Base-by-base conservation (phyloP, 495 filamentous ascomycete species). In the Penicillium steckii region DNA sequence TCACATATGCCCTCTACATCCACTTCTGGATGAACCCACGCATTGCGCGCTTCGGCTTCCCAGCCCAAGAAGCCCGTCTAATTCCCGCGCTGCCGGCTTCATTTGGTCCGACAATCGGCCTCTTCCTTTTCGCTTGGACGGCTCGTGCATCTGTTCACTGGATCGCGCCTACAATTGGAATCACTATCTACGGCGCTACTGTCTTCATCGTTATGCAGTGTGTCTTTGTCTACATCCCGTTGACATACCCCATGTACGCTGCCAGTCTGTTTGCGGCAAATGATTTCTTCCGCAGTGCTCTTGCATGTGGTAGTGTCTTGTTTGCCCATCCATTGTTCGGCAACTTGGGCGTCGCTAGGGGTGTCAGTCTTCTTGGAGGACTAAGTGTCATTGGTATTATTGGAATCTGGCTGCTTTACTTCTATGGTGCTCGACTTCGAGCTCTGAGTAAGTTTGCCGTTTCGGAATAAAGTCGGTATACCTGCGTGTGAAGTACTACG, bases 111-210 rank as follows among this genome's bases (percentile, higher is more conserved):
- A 60, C 83, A 0, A 73, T 78, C 30, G 85, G 84, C 4, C 70
- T 87, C 0, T 88, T 87, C 70, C 59, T 86, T 30, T 86, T 84
- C 53, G 84, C 69, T 2, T 86, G 83, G 83, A 85, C 85, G 0
- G 68, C 77, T 1, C 56, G 75, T 12, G 65, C 73, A 1, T 61
- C 71, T 13, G 72, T 86, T 38, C 80, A 85, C 54, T 88, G 84
- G 85, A 84, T 85, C 25, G 83, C 68, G 3, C 72, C 73, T 1
- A 77, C 80, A 3, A 77, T 87, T n/a, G 85, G 82, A 13, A 77
- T 84, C 15, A 69, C 65, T 4, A 73, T 85, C 56, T 83, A 83
- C 58, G 75, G 70, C 13, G 71, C 70, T 0, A 73, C 66, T 0
- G 71, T 58, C 13, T 81, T 80, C 57, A 62, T 79, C 42, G 56